phyloP scores from a whole-genome alignment of 169 alveolate species.

The Cryptosporidium xiaoi region DNA sequence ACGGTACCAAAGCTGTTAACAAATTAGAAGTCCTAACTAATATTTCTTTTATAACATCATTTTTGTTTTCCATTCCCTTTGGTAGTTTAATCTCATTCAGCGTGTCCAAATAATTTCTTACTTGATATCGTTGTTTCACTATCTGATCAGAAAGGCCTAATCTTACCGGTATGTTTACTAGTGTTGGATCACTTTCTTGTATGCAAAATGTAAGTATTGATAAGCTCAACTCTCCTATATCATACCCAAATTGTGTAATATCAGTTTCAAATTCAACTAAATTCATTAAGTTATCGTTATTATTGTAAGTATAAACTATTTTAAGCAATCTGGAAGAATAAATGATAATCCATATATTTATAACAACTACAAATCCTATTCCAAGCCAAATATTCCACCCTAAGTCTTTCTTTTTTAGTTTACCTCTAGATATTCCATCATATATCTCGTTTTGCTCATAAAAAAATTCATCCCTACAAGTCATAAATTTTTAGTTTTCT shows the following conservation, averaged over 20 bases:
- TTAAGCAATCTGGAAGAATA: slow-evolving; percentile 17
- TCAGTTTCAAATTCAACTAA: slow-evolving; percentile 26
- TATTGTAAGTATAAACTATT: neutral
- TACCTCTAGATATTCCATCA: slow-evolving; percentile 28
- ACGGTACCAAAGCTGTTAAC: slow-evolving; percentile 20
- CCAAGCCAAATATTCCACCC: slow-evolving; percentile 65
- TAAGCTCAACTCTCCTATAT: slow-evolving; percentile 27
- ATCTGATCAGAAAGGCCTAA: slow-evolving; percentile 45
- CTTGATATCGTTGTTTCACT: slow-evolving; percentile 46
- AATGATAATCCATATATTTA: slow-evolving; percentile 27
- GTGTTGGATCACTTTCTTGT: slow-evolving; percentile 25
- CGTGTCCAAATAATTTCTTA: slow-evolving; percentile 43
- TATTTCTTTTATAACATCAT: neutral
- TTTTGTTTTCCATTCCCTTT: neutral
- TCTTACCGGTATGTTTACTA: slow-evolving; percentile 47
- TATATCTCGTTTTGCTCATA: slow-evolving; percentile 20
- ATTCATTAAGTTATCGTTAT: slow-evolving; percentile 4
- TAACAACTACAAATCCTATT: neutral
- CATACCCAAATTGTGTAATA: slow-evolving; percentile 27
- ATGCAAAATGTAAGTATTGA: slow-evolving; percentile 54
- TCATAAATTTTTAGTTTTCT: neutral
- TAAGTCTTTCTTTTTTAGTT: neutral
- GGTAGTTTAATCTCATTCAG: slow-evolving; percentile 27
- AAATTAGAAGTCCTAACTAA: neutral
- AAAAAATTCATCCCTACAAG: neutral